Evolutionary conservation across 495 filamentous ascomycete species (phyloP).

Genomic region (Neurospora discreta): DNA sequence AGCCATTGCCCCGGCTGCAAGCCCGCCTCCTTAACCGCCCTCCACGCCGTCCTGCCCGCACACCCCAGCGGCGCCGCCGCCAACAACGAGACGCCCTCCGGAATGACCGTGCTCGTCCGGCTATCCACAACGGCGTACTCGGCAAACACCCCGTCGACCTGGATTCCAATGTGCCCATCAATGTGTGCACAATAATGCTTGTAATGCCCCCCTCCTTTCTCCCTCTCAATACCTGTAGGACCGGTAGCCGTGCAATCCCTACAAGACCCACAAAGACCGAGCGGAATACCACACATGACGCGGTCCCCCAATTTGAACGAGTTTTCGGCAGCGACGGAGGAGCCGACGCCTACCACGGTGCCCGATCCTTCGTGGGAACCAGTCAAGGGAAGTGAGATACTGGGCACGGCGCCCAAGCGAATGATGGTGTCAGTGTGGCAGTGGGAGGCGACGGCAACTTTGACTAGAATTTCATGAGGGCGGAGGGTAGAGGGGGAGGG

Average conservation of each 20-base stretch:
- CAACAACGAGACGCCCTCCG: slow-evolving; percentile 35
- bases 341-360: slow-evolving; percentile 39
- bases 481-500: slow-evolving; percentile 25
- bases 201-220: slow-evolving; percentile 19
- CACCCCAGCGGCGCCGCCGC: slow-evolving; percentile 46
- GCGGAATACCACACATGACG: slow-evolving; percentile 37
- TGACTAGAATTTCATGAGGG: slow-evolving; percentile 44
- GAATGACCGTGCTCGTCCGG: slow-evolving; percentile 31
- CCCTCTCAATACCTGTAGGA: neutral
- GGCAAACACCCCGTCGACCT: slow-evolving; percentile 38
- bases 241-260: slow-evolving; percentile 29
- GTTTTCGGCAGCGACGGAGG: slow-evolving; percentile 16
- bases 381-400: slow-evolving; percentile 35
- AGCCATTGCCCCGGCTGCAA: slow-evolving; percentile 38
- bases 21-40: slow-evolving; percentile 34
- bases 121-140: slow-evolving; percentile 42
- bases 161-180: slow-evolving; percentile 31
- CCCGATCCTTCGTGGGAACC: slow-evolving; percentile 51
- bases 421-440: slow-evolving; percentile 53
- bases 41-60: slow-evolving; percentile 44
- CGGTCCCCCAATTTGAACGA: slow-evolving; percentile 37
- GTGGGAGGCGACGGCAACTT: slow-evolving; percentile 45
- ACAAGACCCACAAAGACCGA: slow-evolving; percentile 38
- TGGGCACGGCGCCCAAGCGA: slow-evolving; percentile 27
- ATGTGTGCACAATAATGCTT: slow-evolving; percentile 34